Evolutionary conservation across 169 alveolate species (phyloP), one percentile per base, ranked within the genome.

Genomic region (Cryptosporidium sp.): DNA sequence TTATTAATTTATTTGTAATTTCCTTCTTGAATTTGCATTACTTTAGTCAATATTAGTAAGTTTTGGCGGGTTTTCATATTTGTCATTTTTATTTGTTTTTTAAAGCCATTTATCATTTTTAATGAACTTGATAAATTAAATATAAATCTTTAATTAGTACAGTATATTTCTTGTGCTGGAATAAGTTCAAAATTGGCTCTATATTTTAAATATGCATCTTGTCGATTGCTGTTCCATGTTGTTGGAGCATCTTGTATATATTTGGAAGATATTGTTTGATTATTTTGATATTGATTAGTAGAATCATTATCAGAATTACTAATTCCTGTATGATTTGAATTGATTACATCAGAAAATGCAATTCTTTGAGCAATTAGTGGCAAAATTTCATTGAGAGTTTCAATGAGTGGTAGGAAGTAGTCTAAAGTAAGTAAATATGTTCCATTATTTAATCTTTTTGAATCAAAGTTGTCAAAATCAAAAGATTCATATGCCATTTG

Each of bases 121-220:
- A 70, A 8, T 26, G 23, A 23, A 45, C 12, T 48, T 70, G 0
- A 23, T 21, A 12, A 21, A 2, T 70, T 26, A 70, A 23, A 18
- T 70, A n/a, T 48, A 48, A 48, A 48, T 48, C n/a, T 48, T 14
- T 48, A 48, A 48, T 48, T 48, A 26, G 68, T 80, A 33, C 89
- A 80, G 43, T 80, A 80, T n/a, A 80, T 65, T 62, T 80, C 75
- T 80, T 80, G 69, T 39, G 89, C 89, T 16, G 89, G 89, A 10
- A 80, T 33, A 26, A 80, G 50, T 41, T 80, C 80, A 62, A 39
- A 80, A 41, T 80, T 80, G 29, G 69, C 59, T 59, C 89, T 80
- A 33, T 80, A 80, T 39, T 65, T 59, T 33, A 80, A 41, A 65
- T 80, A 80, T 80, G 73, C 89, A 41, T 80, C 33, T 80, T 43